These are phyloP conservation scores for Syncephalastrum monosporum DNA, from an alignment of 371 early-diverging fungal genomes.

Conservation along the genomic window DNA sequence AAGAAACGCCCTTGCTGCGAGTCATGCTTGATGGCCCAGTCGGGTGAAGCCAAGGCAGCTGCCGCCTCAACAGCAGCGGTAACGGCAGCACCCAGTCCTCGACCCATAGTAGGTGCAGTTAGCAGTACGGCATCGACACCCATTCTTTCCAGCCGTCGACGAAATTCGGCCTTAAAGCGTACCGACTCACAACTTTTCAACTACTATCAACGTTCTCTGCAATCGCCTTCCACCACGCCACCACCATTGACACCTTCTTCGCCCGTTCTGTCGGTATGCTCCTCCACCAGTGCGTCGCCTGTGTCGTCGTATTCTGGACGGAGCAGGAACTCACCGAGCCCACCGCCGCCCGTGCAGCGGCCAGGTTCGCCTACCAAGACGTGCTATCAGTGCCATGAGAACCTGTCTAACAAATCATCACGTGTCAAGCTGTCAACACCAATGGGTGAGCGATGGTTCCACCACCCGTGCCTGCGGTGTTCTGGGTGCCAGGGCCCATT, in stretches of 20 bases:
- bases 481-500: slow-evolving; percentile 64
- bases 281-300: slow-evolving; percentile 12
- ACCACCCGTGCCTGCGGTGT: slow-evolving; percentile 71
- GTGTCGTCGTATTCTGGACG: no score
- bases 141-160: slow-evolving; percentile 2
- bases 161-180: slow-evolving; percentile 1
- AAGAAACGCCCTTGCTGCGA: slow-evolving; percentile 65
- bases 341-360: no score
- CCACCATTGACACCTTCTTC: slow-evolving; percentile 17
- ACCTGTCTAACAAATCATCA: no score
- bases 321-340: no score
- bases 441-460: slow-evolving; percentile 45
- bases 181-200: slow-evolving; percentile 16
- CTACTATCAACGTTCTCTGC: slow-evolving; percentile 15
- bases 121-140: slow-evolving; percentile 8
- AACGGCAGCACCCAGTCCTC: neutral
- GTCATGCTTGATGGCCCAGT: slow-evolving; percentile 56
- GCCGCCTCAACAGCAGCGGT: neutral
- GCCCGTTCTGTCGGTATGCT: slow-evolving; percentile 10
- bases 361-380: no score
- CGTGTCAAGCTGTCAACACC: slow-evolving; percentile 23
- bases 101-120: neutral
- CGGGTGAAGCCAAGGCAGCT: slow-evolving; percentile 22
- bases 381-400: no score
- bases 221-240: slow-evolving; percentile 8